A percentile compares a stretch with the other conserved stretches of the same genome.
Conservation (phyloP, 495 filamentous ascomycete species). For the Xylaria bambusicola region DNA sequence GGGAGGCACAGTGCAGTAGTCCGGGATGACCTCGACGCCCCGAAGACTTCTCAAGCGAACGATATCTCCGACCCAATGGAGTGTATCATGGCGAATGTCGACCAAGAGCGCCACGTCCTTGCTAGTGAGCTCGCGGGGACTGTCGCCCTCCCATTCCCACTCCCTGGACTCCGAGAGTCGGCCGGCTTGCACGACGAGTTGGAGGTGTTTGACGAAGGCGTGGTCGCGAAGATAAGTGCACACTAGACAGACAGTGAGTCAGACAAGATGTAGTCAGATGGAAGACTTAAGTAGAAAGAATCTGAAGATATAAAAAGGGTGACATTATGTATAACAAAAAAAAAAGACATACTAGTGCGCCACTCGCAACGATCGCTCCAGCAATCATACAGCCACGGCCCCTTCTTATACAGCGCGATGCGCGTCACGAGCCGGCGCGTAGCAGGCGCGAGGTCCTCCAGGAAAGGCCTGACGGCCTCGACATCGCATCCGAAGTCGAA, state of each 20-base stretch:
- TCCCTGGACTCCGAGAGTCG: neutral
- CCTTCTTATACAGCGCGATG: conserved; percentile 52
- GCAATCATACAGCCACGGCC: conserved; percentile 41
- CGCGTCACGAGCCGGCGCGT: conserved; percentile 44
- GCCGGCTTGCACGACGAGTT: conserved; percentile 50
- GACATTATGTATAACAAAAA: neutral
- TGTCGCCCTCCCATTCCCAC: conserved; percentile 44
- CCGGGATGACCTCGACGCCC: conserved; percentile 42
- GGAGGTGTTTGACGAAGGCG: conserved; percentile 39
- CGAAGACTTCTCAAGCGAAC: conserved; percentile 42
- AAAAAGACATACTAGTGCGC: conserved; percentile 25
- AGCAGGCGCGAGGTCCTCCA: conserved; percentile 50
- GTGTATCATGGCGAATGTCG: conserved; percentile 39
- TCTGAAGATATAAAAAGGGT: too few species aligned
- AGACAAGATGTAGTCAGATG: neutral
- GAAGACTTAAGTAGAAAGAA: neutral
- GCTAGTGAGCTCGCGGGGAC: conserved; percentile 37
- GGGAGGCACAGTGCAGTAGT: conserved; percentile 43
- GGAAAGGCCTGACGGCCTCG: conserved; percentile 58
- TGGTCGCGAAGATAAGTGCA: conserved; percentile 43
- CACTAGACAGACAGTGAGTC: conserved; percentile 16
- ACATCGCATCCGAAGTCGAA: conserved; percentile 56
- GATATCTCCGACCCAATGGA: conserved; percentile 55
- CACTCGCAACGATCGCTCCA: conserved; percentile 57
- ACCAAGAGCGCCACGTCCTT: conserved; percentile 44